Percentiles rank a stretch among this genome's conserved stretches.
Evolutionary conservation across 257 asterid genomes (phyloP).

Genomic region (Solanum boliviense): DNA sequence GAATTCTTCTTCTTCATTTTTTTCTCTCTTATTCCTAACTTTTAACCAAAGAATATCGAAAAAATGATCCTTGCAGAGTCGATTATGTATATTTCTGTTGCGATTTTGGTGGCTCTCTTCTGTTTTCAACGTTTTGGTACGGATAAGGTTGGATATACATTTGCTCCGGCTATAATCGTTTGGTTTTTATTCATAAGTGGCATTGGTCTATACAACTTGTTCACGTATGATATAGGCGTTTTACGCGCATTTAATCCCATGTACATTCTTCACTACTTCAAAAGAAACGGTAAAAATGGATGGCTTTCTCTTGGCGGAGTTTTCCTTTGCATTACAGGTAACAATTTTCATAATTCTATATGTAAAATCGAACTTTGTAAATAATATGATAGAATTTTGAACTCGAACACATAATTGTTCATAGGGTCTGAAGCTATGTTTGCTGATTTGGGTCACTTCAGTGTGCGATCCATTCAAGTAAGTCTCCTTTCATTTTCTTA

Average conservation of each 20-base stretch:
- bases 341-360: background rate
- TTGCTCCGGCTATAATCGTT: constrained; percentile 36
- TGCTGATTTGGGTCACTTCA: constrained; percentile 71
- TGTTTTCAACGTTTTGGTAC: constrained; percentile 48
- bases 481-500: background rate
- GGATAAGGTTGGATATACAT: constrained; percentile 46
- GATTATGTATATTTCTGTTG: constrained; percentile 29
- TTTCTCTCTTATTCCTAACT: background rate
- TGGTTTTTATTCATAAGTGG: constrained; percentile 40
- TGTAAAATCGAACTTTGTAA: background rate
- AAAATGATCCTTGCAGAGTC: constrained; percentile 9
- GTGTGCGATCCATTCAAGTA: constrained; percentile 47
- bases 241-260: constrained; percentile 36
- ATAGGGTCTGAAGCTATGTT: constrained; percentile 75
- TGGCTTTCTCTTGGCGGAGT: constrained; percentile 63
- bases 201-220: constrained; percentile 41
- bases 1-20: background rate
- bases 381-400: too few species aligned
- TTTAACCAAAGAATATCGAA: background rate
- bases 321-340: constrained; percentile 42
- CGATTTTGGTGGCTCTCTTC: constrained; percentile 30
- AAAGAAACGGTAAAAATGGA: constrained; percentile 24
- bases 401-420: background rate
- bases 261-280: constrained; percentile 36
- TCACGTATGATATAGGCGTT: constrained; percentile 32